phyloP scores from a whole-genome alignment of 2,329 filamentous ascomycete genomes.

The Metarhizium anisopliae region DNA sequence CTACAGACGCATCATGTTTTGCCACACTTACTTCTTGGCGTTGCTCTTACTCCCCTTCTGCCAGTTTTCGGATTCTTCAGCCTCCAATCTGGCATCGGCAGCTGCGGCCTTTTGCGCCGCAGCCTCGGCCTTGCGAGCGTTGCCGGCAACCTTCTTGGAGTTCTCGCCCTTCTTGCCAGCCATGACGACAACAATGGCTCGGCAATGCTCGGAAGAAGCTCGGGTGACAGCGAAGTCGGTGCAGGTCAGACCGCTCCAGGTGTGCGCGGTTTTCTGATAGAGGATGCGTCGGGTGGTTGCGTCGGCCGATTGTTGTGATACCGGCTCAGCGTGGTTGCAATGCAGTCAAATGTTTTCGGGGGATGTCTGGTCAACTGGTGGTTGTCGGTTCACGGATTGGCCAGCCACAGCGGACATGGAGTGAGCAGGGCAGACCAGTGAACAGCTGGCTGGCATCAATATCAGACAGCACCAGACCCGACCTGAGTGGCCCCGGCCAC shows the following conservation, averaged over 20 bases:
- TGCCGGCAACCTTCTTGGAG: conserved; percentile 81
- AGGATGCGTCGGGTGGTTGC: conserved; percentile 1
- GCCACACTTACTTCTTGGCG: conserved; percentile 66
- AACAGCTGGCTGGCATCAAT: too few species aligned
- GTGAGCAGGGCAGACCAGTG: too few species aligned
- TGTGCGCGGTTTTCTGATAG: not conserved
- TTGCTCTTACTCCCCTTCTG: conserved; percentile 74
- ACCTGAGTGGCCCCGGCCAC: too few species aligned
- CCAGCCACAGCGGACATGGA: not conserved
- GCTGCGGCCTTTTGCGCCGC: conserved; percentile 71
- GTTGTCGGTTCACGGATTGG: not conserved
- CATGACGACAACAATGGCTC: conserved; percentile 38
- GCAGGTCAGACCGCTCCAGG: not conserved
- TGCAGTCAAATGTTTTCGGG: not conserved
- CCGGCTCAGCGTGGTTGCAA: conserved; percentile 1
- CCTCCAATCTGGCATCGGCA: conserved; percentile 56
- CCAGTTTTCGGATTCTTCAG: conserved; percentile 70
- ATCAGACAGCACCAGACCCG: too few species aligned
- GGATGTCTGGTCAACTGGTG: not conserved
- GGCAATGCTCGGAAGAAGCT: conserved; percentile 4
- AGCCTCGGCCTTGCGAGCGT: conserved; percentile 85
- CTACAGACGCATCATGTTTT: not conserved
- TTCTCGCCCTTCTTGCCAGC: conserved; percentile 70
- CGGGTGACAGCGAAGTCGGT: not conserved
- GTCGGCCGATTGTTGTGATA: conserved; percentile 1